Percentiles rank a stretch among this genome's conserved stretches.
Conservation (phyloP, 306 rosid genomes). For the Inga laurina region DNA sequence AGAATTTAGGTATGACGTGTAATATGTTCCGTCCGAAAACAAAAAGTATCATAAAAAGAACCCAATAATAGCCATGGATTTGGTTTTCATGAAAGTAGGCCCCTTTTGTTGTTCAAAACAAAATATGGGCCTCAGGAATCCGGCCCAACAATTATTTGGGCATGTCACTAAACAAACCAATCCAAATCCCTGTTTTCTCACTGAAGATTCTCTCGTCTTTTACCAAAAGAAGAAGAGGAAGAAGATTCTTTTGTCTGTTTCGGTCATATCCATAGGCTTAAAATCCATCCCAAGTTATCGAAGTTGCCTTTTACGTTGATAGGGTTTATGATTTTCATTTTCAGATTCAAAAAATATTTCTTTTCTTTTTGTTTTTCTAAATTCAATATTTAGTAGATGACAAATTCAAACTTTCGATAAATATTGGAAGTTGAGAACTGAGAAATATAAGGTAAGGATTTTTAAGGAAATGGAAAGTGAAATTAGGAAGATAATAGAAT, state of each 20-base stretch:
- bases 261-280: too few species aligned
- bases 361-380: too few species aligned
- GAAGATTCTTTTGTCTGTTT: not conserved
- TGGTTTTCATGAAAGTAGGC: not conserved
- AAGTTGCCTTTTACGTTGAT: not conserved
- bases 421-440: too few species aligned
- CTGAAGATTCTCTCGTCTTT: not conserved
- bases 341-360: not conserved
- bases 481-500: too few species aligned
- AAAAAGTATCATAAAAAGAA: not conserved
- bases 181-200: not conserved
- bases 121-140: not conserved
- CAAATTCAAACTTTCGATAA: not conserved
- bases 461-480: too few species aligned
- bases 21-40: not conserved
- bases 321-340: not conserved
- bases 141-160: not conserved
- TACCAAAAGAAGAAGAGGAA: too few species aligned
- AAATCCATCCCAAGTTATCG: not conserved
- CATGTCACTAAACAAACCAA: not conserved
- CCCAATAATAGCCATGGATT: not conserved
- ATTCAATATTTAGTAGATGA: not conserved
- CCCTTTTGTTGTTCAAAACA: not conserved
- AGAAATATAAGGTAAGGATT: too few species aligned
- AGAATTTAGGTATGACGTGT: not conserved